Conservation (phyloP, 805 yeast genomes). For the Blastobotrys chiropterorum region DNA sequence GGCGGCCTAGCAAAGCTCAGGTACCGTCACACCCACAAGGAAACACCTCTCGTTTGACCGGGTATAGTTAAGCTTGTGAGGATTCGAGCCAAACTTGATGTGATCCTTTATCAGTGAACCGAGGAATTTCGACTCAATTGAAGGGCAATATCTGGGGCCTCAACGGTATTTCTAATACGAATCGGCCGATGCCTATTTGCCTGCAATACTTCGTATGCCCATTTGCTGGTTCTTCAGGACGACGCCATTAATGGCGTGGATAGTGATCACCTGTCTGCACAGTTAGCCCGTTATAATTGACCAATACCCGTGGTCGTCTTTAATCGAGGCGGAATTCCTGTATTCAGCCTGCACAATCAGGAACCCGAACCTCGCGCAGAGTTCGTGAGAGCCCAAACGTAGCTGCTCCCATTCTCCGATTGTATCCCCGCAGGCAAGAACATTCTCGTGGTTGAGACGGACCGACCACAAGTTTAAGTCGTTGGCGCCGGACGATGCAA, state of each 20-base stretch:
- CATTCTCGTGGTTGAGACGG: conserved; percentile 92
- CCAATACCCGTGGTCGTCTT: conserved; percentile 62
- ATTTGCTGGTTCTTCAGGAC: conserved; percentile 52
- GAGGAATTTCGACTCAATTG: conserved; percentile 83
- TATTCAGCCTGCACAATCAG: conserved; percentile 79
- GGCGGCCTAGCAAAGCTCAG: too few relatives aligned
- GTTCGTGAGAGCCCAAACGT: conserved; percentile 85
- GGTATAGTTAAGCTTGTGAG: too few relatives aligned
- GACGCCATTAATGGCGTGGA: conserved; percentile 72
- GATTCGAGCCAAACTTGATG: conserved; percentile 96
- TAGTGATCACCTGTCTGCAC: conserved; percentile 76
- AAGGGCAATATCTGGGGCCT: conserved; percentile 96
- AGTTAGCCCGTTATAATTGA: conserved; percentile 55
- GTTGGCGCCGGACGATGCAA: too few relatives aligned
- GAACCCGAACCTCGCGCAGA: conserved; percentile 61
- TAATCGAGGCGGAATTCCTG: conserved; percentile 95
- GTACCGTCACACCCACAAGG: too few relatives aligned
- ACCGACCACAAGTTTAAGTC: too few relatives aligned
- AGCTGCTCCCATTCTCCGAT: conserved; percentile 88
- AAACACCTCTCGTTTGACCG: too few relatives aligned
- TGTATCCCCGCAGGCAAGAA: conserved; percentile 93
- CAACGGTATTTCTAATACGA: conserved; percentile 88
- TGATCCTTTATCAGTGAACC: conserved; percentile 66
- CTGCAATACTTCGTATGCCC: conserved; percentile 61
- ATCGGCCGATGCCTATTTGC: conserved; percentile 73